Percentiles rank a stretch among this genome's conserved stretches.
Conservation (phyloP, 495 filamentous ascomycete species). For the Penicillium goetzii region DNA sequence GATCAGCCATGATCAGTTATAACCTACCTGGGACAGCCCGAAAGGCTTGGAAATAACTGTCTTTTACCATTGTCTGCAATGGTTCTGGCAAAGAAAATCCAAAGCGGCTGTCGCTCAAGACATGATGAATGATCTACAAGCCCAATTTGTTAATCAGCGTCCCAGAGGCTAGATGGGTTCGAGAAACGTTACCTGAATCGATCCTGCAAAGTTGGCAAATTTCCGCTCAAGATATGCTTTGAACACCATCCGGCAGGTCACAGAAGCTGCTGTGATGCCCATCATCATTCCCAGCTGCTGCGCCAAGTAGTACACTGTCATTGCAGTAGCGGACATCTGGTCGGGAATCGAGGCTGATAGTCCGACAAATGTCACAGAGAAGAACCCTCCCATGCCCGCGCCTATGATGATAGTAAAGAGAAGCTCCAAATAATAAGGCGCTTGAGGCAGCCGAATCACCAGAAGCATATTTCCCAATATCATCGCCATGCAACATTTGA, state of each 20-base stretch:
- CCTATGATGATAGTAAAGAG: background rate
- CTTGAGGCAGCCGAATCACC: background rate
- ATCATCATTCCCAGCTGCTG: conserved; percentile 6
- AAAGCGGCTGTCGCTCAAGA: background rate
- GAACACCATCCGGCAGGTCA: background rate
- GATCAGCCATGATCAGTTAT: background rate
- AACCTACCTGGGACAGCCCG: background rate
- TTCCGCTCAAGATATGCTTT: background rate
- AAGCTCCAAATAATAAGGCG: background rate
- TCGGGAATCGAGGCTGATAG: background rate
- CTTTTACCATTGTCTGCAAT: background rate
- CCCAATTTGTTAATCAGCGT: background rate
- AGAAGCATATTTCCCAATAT: background rate
- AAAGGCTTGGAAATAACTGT: background rate
- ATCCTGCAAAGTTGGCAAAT: background rate
- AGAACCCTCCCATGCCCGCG: background rate
- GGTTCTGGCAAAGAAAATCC: background rate
- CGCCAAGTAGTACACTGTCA: background rate
- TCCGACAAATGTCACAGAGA: background rate
- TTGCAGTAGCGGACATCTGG: background rate
- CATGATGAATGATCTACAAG: background rate
- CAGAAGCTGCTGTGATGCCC: background rate
- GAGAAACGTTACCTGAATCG: background rate
- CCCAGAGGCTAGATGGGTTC: background rate
- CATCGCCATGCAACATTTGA: background rate